A percentile compares a stretch with the other conserved stretches of the same genome.
Evolutionary conservation across 306 rosid genomes (phyloP).

Genomic region (Rosa chinensis): DNA sequence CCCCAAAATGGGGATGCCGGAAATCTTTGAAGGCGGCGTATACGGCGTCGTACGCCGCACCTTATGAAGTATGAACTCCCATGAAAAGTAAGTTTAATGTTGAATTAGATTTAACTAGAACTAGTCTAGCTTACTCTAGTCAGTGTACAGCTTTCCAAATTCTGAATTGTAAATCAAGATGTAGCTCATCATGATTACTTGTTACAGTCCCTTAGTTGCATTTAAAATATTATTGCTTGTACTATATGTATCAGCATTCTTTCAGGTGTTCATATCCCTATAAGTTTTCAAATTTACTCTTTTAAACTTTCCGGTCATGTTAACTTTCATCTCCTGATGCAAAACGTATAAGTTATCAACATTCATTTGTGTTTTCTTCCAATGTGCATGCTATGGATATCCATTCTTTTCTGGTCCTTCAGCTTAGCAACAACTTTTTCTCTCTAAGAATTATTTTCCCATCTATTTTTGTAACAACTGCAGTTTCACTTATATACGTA

Average conservation of each 20-base stretch:
- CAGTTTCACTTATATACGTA: neutral
- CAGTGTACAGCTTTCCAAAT: neutral
- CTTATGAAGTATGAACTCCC: conserved; percentile 31
- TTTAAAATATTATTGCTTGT: neutral
- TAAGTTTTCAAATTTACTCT: neutral
- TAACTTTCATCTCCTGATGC: neutral
- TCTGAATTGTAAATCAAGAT: neutral
- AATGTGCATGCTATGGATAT: neutral
- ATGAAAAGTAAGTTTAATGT: neutral
- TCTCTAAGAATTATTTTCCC: no score
- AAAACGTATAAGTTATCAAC: no score
- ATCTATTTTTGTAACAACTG: neutral
- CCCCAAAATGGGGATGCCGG: conserved; percentile 59
- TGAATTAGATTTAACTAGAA: neutral
- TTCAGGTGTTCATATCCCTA: neutral
- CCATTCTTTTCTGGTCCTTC: neutral
- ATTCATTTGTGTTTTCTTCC: neutral
- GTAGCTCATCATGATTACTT: neutral
- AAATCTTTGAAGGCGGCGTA: conserved; percentile 86
- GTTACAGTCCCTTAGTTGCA: neutral
- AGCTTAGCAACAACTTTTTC: neutral
- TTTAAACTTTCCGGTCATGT: no score
- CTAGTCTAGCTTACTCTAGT: neutral
- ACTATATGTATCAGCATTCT: no score
- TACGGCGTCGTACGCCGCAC: conserved; percentile 78